A percentile compares a stretch with the other conserved stretches of the same genome.
phyloP scores from a whole-genome alignment of 768 basidiomycete genomes.

The Termitomyces sp. region DNA sequence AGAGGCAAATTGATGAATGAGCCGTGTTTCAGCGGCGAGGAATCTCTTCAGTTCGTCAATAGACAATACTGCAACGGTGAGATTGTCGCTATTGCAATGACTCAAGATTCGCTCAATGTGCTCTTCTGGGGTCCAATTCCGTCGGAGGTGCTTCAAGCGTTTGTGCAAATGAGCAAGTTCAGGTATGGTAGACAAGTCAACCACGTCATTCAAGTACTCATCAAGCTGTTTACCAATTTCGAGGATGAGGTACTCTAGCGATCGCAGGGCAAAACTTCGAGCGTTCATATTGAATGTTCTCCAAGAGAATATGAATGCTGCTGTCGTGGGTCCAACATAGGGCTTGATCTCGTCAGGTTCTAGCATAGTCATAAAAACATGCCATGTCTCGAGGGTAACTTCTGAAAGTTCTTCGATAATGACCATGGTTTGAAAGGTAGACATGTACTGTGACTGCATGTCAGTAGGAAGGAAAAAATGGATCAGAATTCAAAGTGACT shows the following conservation, averaged over 20 bases:
- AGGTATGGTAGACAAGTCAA: slow-evolving; percentile 67
- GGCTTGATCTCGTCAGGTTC: slow-evolving; percentile 68
- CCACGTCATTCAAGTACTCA: slow-evolving; percentile 67
- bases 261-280: slow-evolving; percentile 46
- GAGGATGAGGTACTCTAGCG: slow-evolving; percentile 65
- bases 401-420: slow-evolving; percentile 67
- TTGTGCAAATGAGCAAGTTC: slow-evolving; percentile 45
- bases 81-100: slow-evolving; percentile 74
- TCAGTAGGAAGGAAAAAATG: background rate
- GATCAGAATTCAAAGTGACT: slow-evolving; percentile 36
- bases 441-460: slow-evolving; percentile 69
- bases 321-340: slow-evolving; percentile 82
- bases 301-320: slow-evolving; percentile 81
- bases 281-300: slow-evolving; percentile 45
- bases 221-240: slow-evolving; percentile 51
- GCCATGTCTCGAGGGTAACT: slow-evolving; percentile 77
- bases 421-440: slow-evolving; percentile 90
- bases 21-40: slow-evolving; percentile 42
- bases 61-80: slow-evolving; percentile 68
- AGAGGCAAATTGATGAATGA: slow-evolving; percentile 57
- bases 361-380: slow-evolving; percentile 65
- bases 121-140: slow-evolving; percentile 43
- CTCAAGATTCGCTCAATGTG: slow-evolving; percentile 63
- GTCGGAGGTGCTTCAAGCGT: slow-evolving; percentile 39
- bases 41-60: slow-evolving; percentile 70